These are phyloP conservation scores for Cyclospora cayetanensis DNA, from an alignment of 169 alveolate genomes.

Conservation along the genomic window DNA sequence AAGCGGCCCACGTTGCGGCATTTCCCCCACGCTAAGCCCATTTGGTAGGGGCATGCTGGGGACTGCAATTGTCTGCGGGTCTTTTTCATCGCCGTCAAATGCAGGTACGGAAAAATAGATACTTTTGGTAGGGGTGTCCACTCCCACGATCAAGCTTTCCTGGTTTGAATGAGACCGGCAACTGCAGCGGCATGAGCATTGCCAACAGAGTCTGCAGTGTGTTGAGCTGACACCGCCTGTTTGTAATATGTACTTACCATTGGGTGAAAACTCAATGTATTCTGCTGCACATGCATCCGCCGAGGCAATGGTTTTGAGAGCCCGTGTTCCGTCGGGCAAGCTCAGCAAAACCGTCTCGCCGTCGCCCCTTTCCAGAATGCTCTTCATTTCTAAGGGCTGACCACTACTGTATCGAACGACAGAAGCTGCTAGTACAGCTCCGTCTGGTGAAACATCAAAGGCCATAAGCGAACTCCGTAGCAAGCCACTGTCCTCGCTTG, in stretches of 20 bases:
- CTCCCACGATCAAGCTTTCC: background rate
- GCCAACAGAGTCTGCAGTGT: constrained; percentile 44
- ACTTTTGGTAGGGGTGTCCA: background rate
- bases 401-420: background rate
- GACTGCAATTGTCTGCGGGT: too few species aligned
- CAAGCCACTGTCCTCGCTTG: background rate
- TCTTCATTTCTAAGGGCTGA: background rate
- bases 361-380: background rate
- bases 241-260: constrained; percentile 62
- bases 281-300: constrained; percentile 67
- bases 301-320: constrained; percentile 61
- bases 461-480: constrained; percentile 17
- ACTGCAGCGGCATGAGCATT: constrained; percentile 62
- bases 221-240: constrained; percentile 49
- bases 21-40: background rate
- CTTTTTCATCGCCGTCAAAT: background rate
- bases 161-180: background rate
- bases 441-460: constrained; percentile 69
- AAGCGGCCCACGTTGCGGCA: background rate
- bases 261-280: constrained; percentile 55
- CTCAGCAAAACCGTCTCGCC: constrained; percentile 64
- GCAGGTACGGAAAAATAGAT: background rate
- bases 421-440: constrained; percentile 59
- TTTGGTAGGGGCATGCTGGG: too few species aligned
- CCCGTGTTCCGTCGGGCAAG: constrained; percentile 45